phyloP scores from a whole-genome alignment of 1,284 basidiomycete genomes.

The Mrakiaceae sp. region DNA sequence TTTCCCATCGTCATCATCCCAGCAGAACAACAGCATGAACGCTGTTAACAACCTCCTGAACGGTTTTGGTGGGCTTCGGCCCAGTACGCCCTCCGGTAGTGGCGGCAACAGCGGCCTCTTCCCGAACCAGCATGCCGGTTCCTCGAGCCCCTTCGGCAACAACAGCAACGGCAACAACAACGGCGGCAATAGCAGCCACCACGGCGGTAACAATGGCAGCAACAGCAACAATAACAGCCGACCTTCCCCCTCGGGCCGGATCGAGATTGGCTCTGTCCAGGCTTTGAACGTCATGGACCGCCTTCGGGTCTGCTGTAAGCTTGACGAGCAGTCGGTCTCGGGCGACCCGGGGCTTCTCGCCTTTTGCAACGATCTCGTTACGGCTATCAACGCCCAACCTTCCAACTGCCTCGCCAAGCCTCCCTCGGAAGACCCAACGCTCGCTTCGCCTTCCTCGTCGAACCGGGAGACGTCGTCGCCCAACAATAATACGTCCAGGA shows the following conservation, averaged over 20 bases:
- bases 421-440: neutral
- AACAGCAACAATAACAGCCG: constrained; percentile 1
- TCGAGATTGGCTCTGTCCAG: constrained; percentile 7
- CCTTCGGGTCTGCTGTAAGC: constrained; percentile 12
- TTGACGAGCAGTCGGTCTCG: constrained; percentile 13
- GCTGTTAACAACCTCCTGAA: too few relatives aligned
- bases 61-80: too few relatives aligned
- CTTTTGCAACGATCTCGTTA: constrained; percentile 14
- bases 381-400: constrained; percentile 7
- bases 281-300: constrained; percentile 13
- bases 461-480: neutral
- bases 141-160: constrained; percentile 2
- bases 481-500: neutral
- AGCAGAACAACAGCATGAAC: too few relatives aligned
- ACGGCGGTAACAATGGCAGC: neutral
- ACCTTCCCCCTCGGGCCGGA: constrained; percentile 2
- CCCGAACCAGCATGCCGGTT: too few relatives aligned
- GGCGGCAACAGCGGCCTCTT: too few relatives aligned
- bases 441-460: neutral
- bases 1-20: too few relatives aligned
- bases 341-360: constrained; percentile 16
- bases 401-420: constrained; percentile 8
- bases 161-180: constrained; percentile 1
- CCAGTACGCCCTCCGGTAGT: too few relatives aligned
- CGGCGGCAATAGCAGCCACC: neutral